These are phyloP conservation scores for Capsicum rhomboideum DNA, from an alignment of 257 asterid species.

Conservation along the genomic window DNA sequence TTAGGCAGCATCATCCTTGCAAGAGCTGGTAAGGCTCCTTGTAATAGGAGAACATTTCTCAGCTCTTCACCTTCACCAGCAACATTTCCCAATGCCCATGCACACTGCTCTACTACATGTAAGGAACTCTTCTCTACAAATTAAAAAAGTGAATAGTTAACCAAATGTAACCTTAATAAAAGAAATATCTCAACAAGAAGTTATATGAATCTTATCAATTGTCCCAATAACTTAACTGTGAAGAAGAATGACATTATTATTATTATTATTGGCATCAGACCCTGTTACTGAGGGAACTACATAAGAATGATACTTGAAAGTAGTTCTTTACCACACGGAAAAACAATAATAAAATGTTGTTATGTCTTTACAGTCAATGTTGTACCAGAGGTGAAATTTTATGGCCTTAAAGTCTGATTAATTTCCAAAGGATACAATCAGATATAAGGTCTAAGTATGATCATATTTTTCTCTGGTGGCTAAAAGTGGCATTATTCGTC, in stretches of 20 bases:
- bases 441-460: background rate
- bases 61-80: conserved; percentile 96
- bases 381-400: background rate
- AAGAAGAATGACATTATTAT: background rate
- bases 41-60: conserved; percentile 64
- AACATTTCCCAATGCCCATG: conserved; percentile 99
- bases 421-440: background rate
- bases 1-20: conserved; percentile 86
- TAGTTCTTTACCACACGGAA: background rate
- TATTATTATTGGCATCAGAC: background rate
- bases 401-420: background rate
- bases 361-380: background rate
- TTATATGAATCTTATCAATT: background rate
- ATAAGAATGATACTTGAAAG: background rate
- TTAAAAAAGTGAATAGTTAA: background rate
- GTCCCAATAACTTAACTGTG: background rate
- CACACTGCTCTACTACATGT: conserved; percentile 96
- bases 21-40: conserved; percentile 88
- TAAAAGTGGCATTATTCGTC: background rate
- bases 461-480: background rate
- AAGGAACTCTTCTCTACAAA: conserved; percentile 65
- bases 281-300: background rate
- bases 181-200: background rate
- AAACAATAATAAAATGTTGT: background rate
- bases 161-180: conserved; percentile 3